phyloP scores from a whole-genome alignment of 805 yeast genomes.

The Candida sithepensis region DNA sequence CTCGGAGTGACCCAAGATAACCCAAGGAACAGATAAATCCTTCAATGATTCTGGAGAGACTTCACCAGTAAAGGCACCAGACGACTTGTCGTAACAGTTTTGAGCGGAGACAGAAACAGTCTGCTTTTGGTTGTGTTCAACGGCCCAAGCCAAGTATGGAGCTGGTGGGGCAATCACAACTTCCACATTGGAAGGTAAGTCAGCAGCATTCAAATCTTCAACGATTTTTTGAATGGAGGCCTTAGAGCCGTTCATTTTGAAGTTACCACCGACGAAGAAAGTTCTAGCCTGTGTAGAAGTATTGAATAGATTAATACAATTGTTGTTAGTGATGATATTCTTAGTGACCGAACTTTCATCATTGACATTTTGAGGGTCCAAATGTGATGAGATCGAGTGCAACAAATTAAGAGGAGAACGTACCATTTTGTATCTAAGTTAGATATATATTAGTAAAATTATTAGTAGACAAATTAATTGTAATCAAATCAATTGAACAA shows the following conservation, averaged over 20 bases:
- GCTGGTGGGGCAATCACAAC: slow-evolving; percentile 97
- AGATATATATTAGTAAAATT: not conserved
- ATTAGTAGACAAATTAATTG: not conserved
- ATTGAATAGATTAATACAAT: slow-evolving; percentile 1
- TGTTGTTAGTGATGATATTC: slow-evolving; percentile 12
- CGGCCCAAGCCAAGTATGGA: slow-evolving; percentile 80
- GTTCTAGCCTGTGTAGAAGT: slow-evolving; percentile 26
- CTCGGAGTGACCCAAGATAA: slow-evolving; percentile 96
- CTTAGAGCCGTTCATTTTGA: slow-evolving; percentile 96
- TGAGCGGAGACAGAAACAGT: slow-evolving; percentile 86
- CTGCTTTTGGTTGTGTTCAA: slow-evolving; percentile 59
- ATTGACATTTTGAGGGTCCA: slow-evolving; percentile 11
- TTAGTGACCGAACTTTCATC: not conserved
- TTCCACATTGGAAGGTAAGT: slow-evolving; percentile 74
- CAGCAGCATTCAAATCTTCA: slow-evolving; percentile 74
- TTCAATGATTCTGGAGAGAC: slow-evolving; percentile 81
- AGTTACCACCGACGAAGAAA: slow-evolving; percentile 98
- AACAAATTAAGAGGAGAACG: slow-evolving; percentile 19
- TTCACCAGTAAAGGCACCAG: slow-evolving; percentile 99
- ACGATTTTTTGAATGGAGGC: slow-evolving; percentile 80
- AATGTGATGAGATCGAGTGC: slow-evolving; percentile 17
- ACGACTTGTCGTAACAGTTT: slow-evolving; percentile 79
- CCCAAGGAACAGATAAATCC: slow-evolving; percentile 94
- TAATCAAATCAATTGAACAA: not conserved
- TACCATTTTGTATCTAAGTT: slow-evolving; percentile 15